phyloP scores from a whole-genome alignment of 2,329 filamentous ascomycete genomes.

The Zymoseptoria tritici region DNA sequence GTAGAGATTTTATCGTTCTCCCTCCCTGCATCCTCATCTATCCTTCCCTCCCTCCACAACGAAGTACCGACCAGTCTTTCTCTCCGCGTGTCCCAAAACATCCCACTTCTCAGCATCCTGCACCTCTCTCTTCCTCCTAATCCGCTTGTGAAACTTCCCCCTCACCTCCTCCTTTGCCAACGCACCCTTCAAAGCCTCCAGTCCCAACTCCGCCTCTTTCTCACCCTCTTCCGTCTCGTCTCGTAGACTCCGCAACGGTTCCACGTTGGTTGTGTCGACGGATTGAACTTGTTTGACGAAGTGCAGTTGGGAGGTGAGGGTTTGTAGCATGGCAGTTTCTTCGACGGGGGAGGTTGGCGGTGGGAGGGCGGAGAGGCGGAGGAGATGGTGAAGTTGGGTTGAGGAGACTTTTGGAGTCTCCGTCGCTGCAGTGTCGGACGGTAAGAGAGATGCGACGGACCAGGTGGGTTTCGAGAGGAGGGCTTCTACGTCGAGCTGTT shows the following conservation, averaged over 20 bases:
- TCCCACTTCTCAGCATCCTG: constrained; percentile 56
- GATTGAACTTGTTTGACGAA: constrained; percentile 84
- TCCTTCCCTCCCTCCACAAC: constrained; percentile 59
- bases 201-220: constrained; percentile 50
- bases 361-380: constrained; percentile 82
- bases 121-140: constrained; percentile 34
- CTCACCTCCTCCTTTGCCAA: constrained; percentile 54
- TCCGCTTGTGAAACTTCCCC: constrained; percentile 47
- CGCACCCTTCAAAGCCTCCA: constrained; percentile 50
- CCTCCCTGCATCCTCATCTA: constrained; percentile 9
- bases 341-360: constrained; percentile 55
- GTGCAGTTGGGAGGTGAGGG: constrained; percentile 72
- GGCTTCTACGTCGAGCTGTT: constrained; percentile 27
- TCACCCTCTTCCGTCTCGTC: constrained; percentile 62
- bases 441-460: constrained; percentile 72
- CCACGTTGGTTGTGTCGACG: constrained; percentile 65
- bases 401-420: constrained; percentile 46
- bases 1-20: not conserved
- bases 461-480: constrained; percentile 65
- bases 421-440: constrained; percentile 29
- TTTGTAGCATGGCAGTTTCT: constrained; percentile 63
- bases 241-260: constrained; percentile 69
- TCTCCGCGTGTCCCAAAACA: constrained; percentile 57
- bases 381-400: constrained; percentile 69
- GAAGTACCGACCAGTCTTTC: constrained; percentile 65